phyloP scores from a whole-genome alignment of 1,139 yeast genomes.

The Debaryomycetaceae sp. region DNA sequence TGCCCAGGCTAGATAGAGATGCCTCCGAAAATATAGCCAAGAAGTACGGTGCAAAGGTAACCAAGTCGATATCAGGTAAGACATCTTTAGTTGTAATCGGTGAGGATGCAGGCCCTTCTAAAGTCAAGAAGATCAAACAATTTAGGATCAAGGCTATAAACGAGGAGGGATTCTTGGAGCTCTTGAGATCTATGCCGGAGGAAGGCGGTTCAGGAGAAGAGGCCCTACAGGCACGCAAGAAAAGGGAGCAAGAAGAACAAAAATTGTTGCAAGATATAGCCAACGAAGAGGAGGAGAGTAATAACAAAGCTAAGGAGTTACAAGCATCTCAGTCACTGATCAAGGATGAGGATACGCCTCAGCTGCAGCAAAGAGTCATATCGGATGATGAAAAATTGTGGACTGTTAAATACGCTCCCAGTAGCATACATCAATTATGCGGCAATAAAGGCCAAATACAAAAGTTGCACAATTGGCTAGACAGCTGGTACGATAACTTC shows the following conservation, averaged over 20 bases:
- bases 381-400: constrained; percentile 64
- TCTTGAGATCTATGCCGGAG: constrained; percentile 78
- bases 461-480: constrained; percentile 68
- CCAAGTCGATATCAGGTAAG: constrained; percentile 79
- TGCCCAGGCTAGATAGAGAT: constrained; percentile 76
- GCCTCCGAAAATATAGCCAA: constrained; percentile 76
- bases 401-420: constrained; percentile 94
- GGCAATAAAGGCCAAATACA: constrained; percentile 82
- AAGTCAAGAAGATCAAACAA: constrained; percentile 73
- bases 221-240: constrained; percentile 69
- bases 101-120: constrained; percentile 96
- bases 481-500: constrained; percentile 66
- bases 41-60: constrained; percentile 90
- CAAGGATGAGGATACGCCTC: constrained; percentile 1
- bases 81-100: constrained; percentile 91
- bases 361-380: constrained; percentile 23
- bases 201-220: constrained; percentile 84
- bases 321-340: constrained; percentile 1
- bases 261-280: constrained; percentile 49
- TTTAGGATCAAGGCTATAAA: constrained; percentile 75
- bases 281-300: constrained; percentile 34
- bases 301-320: constrained; percentile 23
- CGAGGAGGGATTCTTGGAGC: constrained; percentile 79
- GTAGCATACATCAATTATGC: constrained; percentile 68
- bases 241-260: constrained; percentile 65